These are phyloP conservation scores for Saccharomycopsis amapae DNA, from an alignment of 805 yeast genomes.

Conservation along the genomic window DNA sequence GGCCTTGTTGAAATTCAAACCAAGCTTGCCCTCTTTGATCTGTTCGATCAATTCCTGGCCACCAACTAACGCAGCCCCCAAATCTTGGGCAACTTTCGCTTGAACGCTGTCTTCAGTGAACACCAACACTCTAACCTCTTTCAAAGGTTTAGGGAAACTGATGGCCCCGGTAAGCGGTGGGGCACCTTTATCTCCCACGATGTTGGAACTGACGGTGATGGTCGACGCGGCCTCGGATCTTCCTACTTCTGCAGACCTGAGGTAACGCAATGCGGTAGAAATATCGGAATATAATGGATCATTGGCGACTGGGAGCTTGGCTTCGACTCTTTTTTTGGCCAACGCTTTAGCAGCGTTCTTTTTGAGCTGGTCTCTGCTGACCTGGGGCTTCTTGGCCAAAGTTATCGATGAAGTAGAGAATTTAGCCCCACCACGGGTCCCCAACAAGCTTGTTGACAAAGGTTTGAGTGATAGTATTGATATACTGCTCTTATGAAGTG, in stretches of 20 bases:
- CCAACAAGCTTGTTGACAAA: too few species aligned
- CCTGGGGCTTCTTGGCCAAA: constrained; percentile 5
- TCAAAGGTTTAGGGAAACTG: constrained; percentile 64
- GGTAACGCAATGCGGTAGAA: constrained; percentile 63
- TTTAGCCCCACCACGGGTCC: too few species aligned
- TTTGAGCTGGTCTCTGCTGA: constrained; percentile 28
- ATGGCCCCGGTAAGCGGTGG: constrained; percentile 68
- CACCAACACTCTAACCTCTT: constrained; percentile 56
- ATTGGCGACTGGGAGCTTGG: constrained; percentile 38
- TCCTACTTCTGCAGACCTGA: constrained; percentile 90
- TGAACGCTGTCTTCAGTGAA: constrained; percentile 54
- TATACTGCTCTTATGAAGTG: too few species aligned
- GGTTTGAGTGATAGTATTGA: too few species aligned
- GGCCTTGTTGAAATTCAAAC: constrained; percentile 56
- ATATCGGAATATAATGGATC: constrained; percentile 65
- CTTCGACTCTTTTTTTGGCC: constrained; percentile 29
- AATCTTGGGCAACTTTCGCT: constrained; percentile 43
- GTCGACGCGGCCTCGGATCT: constrained; percentile 66
- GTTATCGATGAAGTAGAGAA: background rate
- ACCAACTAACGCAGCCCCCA: constrained; percentile 64
- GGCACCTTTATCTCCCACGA: constrained; percentile 71
- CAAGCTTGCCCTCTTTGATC: constrained; percentile 47
- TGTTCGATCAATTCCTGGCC: constrained; percentile 61
- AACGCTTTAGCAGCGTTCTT: constrained; percentile 28
- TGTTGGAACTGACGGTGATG: constrained; percentile 53